Evolutionary conservation across 495 filamentous ascomycete species (phyloP).

Genomic region (Aspergillus diversus): DNA sequence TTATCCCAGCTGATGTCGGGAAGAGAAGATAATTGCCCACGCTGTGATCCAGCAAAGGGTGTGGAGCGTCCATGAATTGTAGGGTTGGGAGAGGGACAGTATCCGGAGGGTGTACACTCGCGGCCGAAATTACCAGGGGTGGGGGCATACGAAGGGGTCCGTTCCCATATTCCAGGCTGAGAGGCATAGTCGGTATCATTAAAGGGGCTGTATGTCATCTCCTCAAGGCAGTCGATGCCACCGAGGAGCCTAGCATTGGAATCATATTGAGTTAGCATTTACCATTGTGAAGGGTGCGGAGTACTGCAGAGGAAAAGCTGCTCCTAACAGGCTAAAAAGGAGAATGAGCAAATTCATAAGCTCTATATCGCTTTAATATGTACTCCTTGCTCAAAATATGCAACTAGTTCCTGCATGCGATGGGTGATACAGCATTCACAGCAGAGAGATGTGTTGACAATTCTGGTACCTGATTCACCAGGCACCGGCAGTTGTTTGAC

Average conservation of each 20-base stretch:
- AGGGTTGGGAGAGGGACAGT: conserved; percentile 21
- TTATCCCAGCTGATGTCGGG: not conserved
- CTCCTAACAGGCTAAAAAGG: conserved; percentile 10
- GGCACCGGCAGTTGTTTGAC: too few relatives aligned
- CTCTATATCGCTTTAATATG: not conserved
- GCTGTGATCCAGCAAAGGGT: conserved; percentile 17
- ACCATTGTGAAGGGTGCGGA: conserved; percentile 6
- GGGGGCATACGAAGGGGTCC: too few relatives aligned
- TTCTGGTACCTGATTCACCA: too few relatives aligned
- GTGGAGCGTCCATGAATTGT: not conserved
- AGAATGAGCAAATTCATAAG: conserved; percentile 12
- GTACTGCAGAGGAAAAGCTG: conserved; percentile 1
- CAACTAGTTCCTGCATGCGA: conserved; percentile 1
- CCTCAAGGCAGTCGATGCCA: conserved; percentile 16
- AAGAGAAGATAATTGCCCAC: conserved; percentile 1
- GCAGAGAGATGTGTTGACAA: too few relatives aligned
- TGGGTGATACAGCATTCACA: too few relatives aligned
- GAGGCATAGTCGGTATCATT: conserved; percentile 23
- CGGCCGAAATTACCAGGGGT: conserved; percentile 28
- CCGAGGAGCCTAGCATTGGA: conserved; percentile 13
- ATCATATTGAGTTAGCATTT: conserved; percentile 18
- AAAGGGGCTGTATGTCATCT: conserved; percentile 4
- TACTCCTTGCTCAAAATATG: too few relatives aligned
- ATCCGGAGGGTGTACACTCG: conserved; percentile 27
- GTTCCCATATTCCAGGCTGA: conserved; percentile 20